Evolutionary conservation across 1,139 yeast genomes (phyloP), one percentile per base, ranked within the genome.

Genomic region (Meyerozyma elateridarum): DNA sequence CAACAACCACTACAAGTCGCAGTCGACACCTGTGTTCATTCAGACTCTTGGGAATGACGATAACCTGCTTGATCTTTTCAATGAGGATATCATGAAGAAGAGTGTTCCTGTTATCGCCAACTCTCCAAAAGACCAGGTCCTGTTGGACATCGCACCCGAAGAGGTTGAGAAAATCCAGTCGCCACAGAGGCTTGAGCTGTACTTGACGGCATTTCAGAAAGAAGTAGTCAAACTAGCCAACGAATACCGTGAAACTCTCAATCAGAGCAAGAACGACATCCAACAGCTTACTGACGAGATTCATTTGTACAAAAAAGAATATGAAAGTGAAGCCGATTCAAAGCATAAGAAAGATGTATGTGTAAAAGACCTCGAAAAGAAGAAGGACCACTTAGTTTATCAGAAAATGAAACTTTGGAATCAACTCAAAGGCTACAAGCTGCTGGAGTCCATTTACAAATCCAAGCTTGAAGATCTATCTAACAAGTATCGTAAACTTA

Each of bases 1-100:
- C 18, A 34, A 55, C 21, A 61, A 62, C 34, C 59, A 61, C 36
- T 68, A 62, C 44, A 44, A 63, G 20, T 56, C 69, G 2, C 61
- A 60, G 38, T 56, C 65, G 11, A 42, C 48, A 11, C 55, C 70
- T 0, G 60, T 65, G 1, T 63, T 39, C 35, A 46, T 59, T 25
- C 44, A 45, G 17, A 42, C 45, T 5, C 14, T 25, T 4, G 30
- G 32, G 2, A 22, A 22, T 13, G 11, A 24, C 13, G 18, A 22
- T 7, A 16, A 17, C 8, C n/a, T 5, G 16, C 11, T 12, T 15
- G 13, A 15, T 5, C 18, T 20, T 17, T 14, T 22, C 25, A 15
- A 21, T 17, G 8, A 9, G 8, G 20, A 20, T 15, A 15, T 18
- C 13, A 15, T 15, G 15, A 20, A 12, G 5, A 20, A 13, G 12